phyloP scores from a whole-genome alignment of 75 land plant genomes.

The Azolla pinnata region DNA sequence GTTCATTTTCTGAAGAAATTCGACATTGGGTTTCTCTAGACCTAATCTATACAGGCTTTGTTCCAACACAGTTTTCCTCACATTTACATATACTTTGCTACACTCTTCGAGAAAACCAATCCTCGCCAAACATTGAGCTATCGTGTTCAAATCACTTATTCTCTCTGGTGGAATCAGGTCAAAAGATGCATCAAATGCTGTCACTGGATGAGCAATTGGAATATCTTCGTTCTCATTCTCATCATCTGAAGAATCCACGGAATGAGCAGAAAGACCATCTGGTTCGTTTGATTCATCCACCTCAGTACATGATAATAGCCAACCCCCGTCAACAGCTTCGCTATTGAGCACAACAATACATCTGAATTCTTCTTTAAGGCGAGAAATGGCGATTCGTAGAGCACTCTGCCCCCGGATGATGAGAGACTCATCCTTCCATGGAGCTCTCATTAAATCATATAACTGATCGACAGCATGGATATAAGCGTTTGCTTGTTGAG shows the following conservation, averaged over 20 bases:
- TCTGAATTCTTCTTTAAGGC: slow-evolving; percentile 68
- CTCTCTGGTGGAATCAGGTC: slow-evolving; percentile 7
- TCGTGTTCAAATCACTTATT: slow-evolving; percentile 3
- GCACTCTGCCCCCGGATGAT: slow-evolving; percentile 50
- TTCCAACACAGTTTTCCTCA: slow-evolving; percentile 40
- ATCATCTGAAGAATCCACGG: neutral
- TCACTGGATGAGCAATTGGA: slow-evolving; percentile 5
- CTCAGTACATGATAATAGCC: neutral
- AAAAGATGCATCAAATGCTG: neutral
- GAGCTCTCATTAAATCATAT: slow-evolving; percentile 14
- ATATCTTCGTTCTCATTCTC: slow-evolving; percentile 6
- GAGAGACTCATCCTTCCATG: slow-evolving; percentile 15
- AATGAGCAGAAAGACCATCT: neutral
- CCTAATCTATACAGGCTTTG: slow-evolving; percentile 52
- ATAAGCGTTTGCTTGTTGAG: slow-evolving; percentile 29
- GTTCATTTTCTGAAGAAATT: slow-evolving; percentile 62
- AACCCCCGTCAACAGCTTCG: slow-evolving; percentile 36
- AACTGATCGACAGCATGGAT: slow-evolving; percentile 64
- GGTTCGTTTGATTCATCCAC: no score
- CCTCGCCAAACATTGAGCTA: slow-evolving; percentile 8
- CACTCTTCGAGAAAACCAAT: slow-evolving; percentile 41
- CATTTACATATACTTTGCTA: slow-evolving; percentile 35
- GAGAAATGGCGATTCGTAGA: slow-evolving; percentile 42
- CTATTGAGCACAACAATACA: slow-evolving; percentile 39
- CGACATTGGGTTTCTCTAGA: slow-evolving; percentile 51